Percentiles rank a stretch among this genome's conserved stretches.
These are phyloP conservation scores for Magnolia kwangsiensis DNA, from an alignment of 164 flowering plant species.

Conservation along the genomic window DNA sequence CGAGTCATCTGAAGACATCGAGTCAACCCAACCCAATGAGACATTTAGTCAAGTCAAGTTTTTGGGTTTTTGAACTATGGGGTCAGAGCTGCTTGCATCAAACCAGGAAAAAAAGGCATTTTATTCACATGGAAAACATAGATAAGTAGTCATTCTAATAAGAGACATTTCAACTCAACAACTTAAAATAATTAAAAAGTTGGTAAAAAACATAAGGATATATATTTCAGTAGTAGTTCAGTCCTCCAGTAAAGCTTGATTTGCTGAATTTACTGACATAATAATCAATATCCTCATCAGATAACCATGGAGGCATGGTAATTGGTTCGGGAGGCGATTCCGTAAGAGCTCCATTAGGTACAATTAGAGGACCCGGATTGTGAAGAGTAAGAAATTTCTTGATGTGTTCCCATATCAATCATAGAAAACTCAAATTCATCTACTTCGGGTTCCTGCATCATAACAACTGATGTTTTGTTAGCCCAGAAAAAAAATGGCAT, in stretches of 20 bases:
- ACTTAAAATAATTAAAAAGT: background rate
- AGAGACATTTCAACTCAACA: background rate
- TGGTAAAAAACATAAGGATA: constrained; percentile 32
- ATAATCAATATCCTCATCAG: constrained; percentile 45
- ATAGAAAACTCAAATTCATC: constrained; percentile 50
- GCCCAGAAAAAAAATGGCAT: too few species aligned
- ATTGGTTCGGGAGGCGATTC: constrained; percentile 27
- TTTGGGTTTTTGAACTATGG: too few species aligned
- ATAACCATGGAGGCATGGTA: constrained; percentile 42
- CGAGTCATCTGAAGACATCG: too few species aligned
- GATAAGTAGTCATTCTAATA: too few species aligned
- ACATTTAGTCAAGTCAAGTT: too few species aligned
- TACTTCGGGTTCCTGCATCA: constrained; percentile 44
- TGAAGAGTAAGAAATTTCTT: constrained; percentile 37
- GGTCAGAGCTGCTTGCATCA: too few species aligned
- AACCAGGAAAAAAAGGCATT: background rate
- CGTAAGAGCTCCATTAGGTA: constrained; percentile 43
- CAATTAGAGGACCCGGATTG: constrained; percentile 24
- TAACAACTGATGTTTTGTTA: background rate
- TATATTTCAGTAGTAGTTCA: constrained; percentile 53
- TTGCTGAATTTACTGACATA: constrained; percentile 44
- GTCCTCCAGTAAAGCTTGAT: constrained; percentile 48
- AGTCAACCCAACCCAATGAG: too few species aligned
- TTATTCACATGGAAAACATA: too few species aligned
- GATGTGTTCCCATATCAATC: constrained; percentile 35